Evolutionary conservation across 2,329 filamentous ascomycete species (phyloP).

Genomic region (Arthroderma sp.): DNA sequence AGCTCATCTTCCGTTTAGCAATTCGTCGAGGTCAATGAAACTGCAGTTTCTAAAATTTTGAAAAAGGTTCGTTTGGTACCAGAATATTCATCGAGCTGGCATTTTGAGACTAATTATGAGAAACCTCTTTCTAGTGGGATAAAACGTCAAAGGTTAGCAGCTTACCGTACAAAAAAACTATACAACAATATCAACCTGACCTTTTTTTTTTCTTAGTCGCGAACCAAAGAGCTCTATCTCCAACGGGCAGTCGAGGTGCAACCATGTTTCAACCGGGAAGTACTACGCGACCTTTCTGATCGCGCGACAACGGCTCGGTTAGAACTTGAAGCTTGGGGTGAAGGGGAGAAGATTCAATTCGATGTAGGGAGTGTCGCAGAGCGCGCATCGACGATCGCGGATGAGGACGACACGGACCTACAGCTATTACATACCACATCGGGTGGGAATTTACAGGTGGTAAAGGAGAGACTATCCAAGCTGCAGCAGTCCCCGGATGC

Average conservation of each 20-base stretch:
- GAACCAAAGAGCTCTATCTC: slow-evolving; percentile 93
- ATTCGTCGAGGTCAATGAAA: slow-evolving; percentile 96
- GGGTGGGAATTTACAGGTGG: slow-evolving; percentile 62
- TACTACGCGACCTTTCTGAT: slow-evolving; percentile 92
- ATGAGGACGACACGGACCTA: slow-evolving; percentile 80
- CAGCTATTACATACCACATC: slow-evolving; percentile 63
- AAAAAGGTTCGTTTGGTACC: slow-evolving; percentile 56
- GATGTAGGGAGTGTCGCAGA: slow-evolving; percentile 39
- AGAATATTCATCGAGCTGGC: no score
- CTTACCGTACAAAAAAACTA: not conserved
- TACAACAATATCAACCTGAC: not conserved
- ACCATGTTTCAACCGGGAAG: slow-evolving; percentile 93
- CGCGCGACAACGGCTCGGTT: slow-evolving; percentile 93
- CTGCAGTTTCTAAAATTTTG: slow-evolving; percentile 92
- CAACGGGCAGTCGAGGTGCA: slow-evolving; percentile 94
- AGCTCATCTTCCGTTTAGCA: slow-evolving; percentile 43
- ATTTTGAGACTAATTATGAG: no score
- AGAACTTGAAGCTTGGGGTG: slow-evolving; percentile 90
- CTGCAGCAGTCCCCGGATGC: slow-evolving; percentile 50
- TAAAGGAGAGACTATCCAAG: slow-evolving; percentile 69
- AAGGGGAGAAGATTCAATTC: slow-evolving; percentile 85
- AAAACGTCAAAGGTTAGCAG: slow-evolving; percentile 76
- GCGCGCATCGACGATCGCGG: slow-evolving; percentile 39
- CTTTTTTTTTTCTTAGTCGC: slow-evolving; percentile 43
- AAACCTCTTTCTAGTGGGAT: slow-evolving; percentile 55